These are phyloP conservation scores for Punica granatum DNA, from an alignment of 345 rosid species.

Conservation along the genomic window DNA sequence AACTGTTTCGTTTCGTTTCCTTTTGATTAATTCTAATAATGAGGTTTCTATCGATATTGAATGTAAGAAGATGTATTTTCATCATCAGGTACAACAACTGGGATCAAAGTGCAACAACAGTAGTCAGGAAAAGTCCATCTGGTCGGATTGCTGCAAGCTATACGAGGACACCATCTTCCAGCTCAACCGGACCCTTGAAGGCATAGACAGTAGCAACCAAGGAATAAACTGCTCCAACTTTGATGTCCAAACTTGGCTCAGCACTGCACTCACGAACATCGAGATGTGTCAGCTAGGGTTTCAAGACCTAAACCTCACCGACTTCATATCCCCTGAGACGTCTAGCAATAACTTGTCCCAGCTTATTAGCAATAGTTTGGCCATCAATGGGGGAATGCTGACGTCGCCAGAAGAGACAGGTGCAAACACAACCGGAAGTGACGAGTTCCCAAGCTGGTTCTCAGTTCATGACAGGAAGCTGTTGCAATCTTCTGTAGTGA, in stretches of 20 bases:
- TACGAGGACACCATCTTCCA: constrained; percentile 14
- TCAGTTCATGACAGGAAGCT: constrained; percentile 27
- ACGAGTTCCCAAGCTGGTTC: constrained; percentile 30
- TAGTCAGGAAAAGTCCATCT: constrained; percentile 12
- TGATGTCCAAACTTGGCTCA: constrained; percentile 43
- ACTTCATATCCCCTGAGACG: constrained; percentile 23
- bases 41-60: too few relatives aligned
- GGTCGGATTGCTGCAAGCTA: constrained; percentile 13
- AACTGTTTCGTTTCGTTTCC: too few relatives aligned
- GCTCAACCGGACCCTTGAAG: constrained; percentile 20
- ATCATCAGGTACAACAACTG: constrained; percentile 3
- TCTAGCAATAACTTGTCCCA: constrained; percentile 24
- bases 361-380: constrained; percentile 33
- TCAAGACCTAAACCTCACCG: constrained; percentile 26
- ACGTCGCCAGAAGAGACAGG: not conserved
- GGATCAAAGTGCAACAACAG: constrained; percentile 18
- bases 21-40: too few relatives aligned
- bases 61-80: too few relatives aligned
- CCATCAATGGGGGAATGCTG: constrained; percentile 18
- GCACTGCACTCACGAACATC: constrained; percentile 32
- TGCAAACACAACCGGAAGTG: constrained; percentile 4
- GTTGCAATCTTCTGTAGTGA: constrained; percentile 18
- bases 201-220: constrained; percentile 8
- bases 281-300: constrained; percentile 34
- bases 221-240: constrained; percentile 3